A percentile compares a stretch with the other conserved stretches of the same genome.
Evolutionary conservation across 1,284 basidiomycete genomes (phyloP).

Genomic region (Blastosporella zonata): DNA sequence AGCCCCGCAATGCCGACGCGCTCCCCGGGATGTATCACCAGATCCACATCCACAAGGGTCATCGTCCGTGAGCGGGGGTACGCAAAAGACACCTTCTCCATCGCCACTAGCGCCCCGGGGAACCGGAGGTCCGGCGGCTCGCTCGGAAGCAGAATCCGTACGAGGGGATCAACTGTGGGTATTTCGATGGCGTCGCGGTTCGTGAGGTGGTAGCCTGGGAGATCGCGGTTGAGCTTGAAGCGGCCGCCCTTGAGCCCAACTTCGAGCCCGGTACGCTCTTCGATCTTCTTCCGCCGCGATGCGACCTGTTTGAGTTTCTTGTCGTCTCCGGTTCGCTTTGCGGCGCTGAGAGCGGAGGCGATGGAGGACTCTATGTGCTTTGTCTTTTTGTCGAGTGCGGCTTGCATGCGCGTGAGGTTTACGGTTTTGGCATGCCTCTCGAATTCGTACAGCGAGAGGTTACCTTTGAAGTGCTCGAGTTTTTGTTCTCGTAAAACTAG

Average conservation of each 20-base stretch:
- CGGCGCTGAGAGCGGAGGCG: conserved; percentile 39
- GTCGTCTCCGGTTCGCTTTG: conserved; percentile 63
- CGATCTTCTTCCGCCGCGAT: conserved; percentile 59
- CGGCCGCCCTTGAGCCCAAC: conserved; percentile 37
- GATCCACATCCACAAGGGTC: conserved; percentile 49
- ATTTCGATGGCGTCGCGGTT: conserved; percentile 47
- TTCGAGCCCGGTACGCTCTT: conserved; percentile 36
- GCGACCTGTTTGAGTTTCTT: conserved; percentile 47
- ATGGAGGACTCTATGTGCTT: conserved; percentile 46
- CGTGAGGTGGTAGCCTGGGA: conserved; percentile 43
- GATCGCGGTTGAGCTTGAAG: conserved; percentile 68
- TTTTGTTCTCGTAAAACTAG: conserved; percentile 58
- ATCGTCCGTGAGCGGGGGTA: conserved; percentile 36
- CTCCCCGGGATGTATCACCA: conserved; percentile 56
- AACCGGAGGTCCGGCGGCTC: conserved; percentile 48
- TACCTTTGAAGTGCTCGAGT: conserved; percentile 62
- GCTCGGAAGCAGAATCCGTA: conserved; percentile 44
- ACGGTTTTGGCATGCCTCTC: conserved; percentile 49
- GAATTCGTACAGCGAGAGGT: conserved; percentile 55
- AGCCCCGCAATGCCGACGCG: conserved; percentile 58
- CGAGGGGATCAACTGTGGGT: conserved; percentile 44
- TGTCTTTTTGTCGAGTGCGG: conserved; percentile 36
- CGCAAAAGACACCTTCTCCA: conserved; percentile 46
- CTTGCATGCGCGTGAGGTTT: conserved; percentile 49
- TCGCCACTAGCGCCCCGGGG: conserved; percentile 48